phyloP scores from a whole-genome alignment of 306 rosid species.

The Cucurbita argyrosperma region DNA sequence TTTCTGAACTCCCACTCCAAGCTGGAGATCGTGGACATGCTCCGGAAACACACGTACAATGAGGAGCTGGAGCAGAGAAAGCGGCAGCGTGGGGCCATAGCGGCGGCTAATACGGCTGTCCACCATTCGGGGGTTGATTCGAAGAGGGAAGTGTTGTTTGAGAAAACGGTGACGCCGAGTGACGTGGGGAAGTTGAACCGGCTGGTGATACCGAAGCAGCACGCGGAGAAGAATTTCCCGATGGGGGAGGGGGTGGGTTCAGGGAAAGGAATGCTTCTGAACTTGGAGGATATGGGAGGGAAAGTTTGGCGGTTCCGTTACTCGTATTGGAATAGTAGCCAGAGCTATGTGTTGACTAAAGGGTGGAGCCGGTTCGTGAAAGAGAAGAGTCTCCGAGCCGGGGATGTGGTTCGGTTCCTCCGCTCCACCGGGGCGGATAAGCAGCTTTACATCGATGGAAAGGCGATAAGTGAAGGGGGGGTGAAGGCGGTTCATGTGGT shows the following conservation, averaged over 20 bases:
- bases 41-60: constrained; percentile 25
- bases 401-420: constrained; percentile 21
- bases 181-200: constrained; percentile 34
- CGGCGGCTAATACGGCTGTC: background rate
- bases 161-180: constrained; percentile 31
- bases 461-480: background rate
- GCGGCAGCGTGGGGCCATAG: background rate
- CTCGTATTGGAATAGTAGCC: constrained; percentile 35
- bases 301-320: constrained; percentile 30
- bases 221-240: constrained; percentile 30
- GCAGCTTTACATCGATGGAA: constrained; percentile 12
- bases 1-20: constrained; percentile 30
- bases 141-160: constrained; percentile 16
- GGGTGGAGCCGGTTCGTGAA: constrained; percentile 36
- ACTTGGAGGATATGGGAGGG: constrained; percentile 18
- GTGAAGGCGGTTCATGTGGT: constrained; percentile 3
- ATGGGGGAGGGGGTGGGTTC: background rate
- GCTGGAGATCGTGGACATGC: constrained; percentile 33
- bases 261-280: constrained; percentile 13
- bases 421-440: constrained; percentile 16
- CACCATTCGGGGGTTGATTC: background rate
- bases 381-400: constrained; percentile 27
- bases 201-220: constrained; percentile 28
- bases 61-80: constrained; percentile 20
- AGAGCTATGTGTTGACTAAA: constrained; percentile 29